Evolutionary conservation across 495 filamentous ascomycete species (phyloP).

Genomic region (Talaromyces adpressus): DNA sequence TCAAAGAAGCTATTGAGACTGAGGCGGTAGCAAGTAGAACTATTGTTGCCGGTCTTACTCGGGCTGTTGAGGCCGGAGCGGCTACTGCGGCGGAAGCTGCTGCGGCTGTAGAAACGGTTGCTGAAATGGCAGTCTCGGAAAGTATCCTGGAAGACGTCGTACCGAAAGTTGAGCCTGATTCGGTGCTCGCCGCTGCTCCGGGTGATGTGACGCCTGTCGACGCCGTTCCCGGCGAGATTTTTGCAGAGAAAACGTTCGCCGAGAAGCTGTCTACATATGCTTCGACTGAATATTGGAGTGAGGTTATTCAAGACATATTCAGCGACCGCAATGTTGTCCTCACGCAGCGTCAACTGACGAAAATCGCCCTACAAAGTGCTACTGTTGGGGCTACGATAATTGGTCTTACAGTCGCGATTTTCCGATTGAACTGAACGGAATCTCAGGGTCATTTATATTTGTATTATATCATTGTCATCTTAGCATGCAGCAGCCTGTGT

Average conservation of each 20-base stretch:
- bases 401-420: conserved; percentile 50
- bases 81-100: conserved; percentile 12
- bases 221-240: neutral
- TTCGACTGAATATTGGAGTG: conserved; percentile 42
- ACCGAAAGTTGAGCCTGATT: conserved; percentile 7
- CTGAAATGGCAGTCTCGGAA: conserved; percentile 2
- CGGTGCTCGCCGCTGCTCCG: conserved; percentile 1
- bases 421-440: conserved; percentile 35
- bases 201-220: neutral
- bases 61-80: conserved; percentile 16
- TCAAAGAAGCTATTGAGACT: conserved; percentile 74
- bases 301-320: conserved; percentile 44
- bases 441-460: neutral
- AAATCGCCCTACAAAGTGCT: conserved; percentile 61
- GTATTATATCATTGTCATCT: neutral
- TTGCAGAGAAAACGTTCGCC: neutral
- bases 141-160: conserved; percentile 1
- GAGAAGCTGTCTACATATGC: neutral
- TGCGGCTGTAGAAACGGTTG: conserved; percentile 2
- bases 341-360: conserved; percentile 67
- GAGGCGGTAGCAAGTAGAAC: conserved; percentile 41
- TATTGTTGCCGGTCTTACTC: conserved; percentile 12
- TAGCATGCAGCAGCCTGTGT: neutral
- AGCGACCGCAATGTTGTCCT: conserved; percentile 63
- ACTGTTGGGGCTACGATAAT: conserved; percentile 63